phyloP scores from a whole-genome alignment of 495 filamentous ascomycete species.

The Aspergillus biplanus region DNA sequence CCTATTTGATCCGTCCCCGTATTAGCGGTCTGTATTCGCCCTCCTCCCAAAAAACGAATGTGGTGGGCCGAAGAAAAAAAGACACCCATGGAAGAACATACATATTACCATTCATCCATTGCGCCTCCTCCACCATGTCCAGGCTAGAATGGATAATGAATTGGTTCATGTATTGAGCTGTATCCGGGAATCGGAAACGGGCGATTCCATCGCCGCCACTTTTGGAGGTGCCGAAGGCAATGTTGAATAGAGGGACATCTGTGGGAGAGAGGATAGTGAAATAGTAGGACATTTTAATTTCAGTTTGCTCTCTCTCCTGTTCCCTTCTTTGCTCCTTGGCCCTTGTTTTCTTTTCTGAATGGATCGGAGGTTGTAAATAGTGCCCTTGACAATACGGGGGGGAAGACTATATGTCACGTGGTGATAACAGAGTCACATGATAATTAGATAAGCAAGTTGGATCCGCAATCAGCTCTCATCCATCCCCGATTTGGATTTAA shows the following conservation, averaged over 20 bases:
- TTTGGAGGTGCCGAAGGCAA: constrained; percentile 95
- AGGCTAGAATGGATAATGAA: constrained; percentile 92
- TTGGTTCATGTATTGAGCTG: constrained; percentile 91
- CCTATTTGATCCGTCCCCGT: constrained; percentile 47
- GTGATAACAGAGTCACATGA: constrained; percentile 22
- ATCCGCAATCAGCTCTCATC: neutral
- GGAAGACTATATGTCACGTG: constrained; percentile 20
- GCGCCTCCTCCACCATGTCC: constrained; percentile 92
- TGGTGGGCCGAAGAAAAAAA: neutral
- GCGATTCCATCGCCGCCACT: constrained; percentile 89
- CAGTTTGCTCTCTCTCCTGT: neutral
- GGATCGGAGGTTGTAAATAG: neutral
- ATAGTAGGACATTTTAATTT: constrained; percentile 83
- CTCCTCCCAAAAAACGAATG: neutral
- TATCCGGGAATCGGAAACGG: constrained; percentile 74
- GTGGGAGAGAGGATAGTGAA: constrained; percentile 93
- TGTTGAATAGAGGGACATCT: constrained; percentile 92
- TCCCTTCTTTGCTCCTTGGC: neutral
- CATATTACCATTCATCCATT: constrained; percentile 85
- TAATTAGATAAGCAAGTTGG: neutral
- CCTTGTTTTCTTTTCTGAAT: too few species aligned
- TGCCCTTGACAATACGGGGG: neutral
- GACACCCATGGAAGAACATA: constrained; percentile 40
- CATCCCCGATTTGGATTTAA: too few species aligned
- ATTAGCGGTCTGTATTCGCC: too few species aligned